A percentile compares a stretch with the other conserved stretches of the same genome.
Conservation (phyloP, 805 yeast species). For the Cyberlindnera maclurae region DNA sequence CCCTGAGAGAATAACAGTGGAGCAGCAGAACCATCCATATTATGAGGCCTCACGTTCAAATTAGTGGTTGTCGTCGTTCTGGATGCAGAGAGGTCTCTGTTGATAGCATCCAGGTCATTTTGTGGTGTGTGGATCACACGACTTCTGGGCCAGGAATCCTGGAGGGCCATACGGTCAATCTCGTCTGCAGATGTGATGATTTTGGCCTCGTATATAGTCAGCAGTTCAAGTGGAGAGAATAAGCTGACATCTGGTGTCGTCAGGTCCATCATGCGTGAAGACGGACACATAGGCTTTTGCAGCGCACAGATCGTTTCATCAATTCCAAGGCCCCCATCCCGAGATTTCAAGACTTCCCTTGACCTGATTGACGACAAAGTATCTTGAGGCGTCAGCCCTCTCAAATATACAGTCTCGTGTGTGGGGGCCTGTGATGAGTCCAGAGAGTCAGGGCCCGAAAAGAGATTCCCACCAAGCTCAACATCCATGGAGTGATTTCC, state of each 20-base stretch:
- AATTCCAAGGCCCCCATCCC: no score
- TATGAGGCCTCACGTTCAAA: constrained; percentile 1
- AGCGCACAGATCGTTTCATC: no score
- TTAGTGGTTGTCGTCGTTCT: constrained; percentile 9
- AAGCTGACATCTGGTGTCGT: not conserved
- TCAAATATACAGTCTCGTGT: no score
- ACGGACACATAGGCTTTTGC: no score
- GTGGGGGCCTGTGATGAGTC: no score
- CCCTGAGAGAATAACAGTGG: constrained; percentile 9
- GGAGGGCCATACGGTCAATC: not conserved
- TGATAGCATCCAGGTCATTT: constrained; percentile 7
- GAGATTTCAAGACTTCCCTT: no score
- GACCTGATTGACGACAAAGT: no score
- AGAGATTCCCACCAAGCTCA: no score
- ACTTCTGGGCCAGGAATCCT: constrained; percentile 1
- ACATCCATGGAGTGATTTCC: no score
- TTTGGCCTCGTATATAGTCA: not conserved
- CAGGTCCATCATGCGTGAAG: no score
- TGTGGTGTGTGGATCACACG: constrained; percentile 1
- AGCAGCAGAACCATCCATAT: not conserved
- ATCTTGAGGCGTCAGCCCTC: no score
- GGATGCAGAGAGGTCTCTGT: constrained; percentile 8
- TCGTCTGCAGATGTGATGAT: constrained; percentile 2
- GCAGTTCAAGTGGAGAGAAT: constrained; percentile 1
- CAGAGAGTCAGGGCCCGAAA: no score